phyloP scores from a whole-genome alignment of 1,284 basidiomycete genomes.

The Puccinia hordei region DNA sequence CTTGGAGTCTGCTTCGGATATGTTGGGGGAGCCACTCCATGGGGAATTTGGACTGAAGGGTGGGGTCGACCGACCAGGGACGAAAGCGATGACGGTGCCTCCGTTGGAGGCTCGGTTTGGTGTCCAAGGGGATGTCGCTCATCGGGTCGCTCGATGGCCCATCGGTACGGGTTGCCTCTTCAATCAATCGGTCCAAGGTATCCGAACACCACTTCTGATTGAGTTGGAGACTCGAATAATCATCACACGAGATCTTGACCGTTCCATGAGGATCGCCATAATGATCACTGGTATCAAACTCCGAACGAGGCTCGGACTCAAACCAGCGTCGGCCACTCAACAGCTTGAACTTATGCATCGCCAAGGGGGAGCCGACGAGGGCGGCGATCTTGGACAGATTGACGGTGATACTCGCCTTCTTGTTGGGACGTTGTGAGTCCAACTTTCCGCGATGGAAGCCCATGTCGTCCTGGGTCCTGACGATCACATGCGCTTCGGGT shows the following conservation, averaged over 20 bases:
- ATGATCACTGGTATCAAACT: slow-evolving; percentile 26
- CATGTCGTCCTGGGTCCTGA: slow-evolving; percentile 46
- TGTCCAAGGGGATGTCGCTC: slow-evolving; percentile 34
- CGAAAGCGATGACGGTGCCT: slow-evolving; percentile 6
- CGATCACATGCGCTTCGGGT: slow-evolving; percentile 37
- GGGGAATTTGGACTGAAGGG: slow-evolving; percentile 12
- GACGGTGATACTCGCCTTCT: slow-evolving; percentile 35
- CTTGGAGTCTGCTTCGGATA: not conserved
- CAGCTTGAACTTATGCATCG: slow-evolving; percentile 49
- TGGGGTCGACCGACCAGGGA: not conserved
- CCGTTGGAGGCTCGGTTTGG: not conserved
- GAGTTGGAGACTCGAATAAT: slow-evolving; percentile 13
- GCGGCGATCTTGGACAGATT: slow-evolving; percentile 12
- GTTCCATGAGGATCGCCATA: slow-evolving; percentile 23
- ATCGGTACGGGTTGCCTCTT: not conserved
- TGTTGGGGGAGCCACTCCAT: slow-evolving; percentile 24
- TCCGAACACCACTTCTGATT: slow-evolving; percentile 49
- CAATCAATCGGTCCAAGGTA: slow-evolving; percentile 24
- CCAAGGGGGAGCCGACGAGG: not conserved
- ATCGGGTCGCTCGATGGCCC: not conserved
- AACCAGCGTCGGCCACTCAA: slow-evolving; percentile 30
- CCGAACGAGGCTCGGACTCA: not conserved
- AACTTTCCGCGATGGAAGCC: slow-evolving; percentile 29
- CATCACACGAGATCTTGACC: slow-evolving; percentile 38
- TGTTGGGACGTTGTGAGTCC: slow-evolving; percentile 40